Evolutionary conservation across 2,329 filamentous ascomycete genomes (phyloP).

Genomic region (Monosporascus ibericus): DNA sequence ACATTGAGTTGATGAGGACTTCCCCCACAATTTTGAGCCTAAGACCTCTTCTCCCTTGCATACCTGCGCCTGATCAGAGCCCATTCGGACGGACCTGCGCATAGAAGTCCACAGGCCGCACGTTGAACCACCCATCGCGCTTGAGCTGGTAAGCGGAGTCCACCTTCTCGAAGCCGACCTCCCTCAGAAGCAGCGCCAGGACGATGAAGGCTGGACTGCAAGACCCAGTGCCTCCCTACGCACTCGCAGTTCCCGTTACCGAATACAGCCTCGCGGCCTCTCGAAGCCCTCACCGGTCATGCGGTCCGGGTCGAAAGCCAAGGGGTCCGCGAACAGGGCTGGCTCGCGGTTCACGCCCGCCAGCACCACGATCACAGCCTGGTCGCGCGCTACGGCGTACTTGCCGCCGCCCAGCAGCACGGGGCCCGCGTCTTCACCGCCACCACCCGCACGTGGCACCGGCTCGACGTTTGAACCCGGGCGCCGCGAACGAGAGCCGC

Average conservation of each 20-base stretch:
- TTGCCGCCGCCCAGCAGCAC: too few species aligned
- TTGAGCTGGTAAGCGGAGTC: slow-evolving; percentile 34
- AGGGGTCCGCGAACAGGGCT: too few species aligned
- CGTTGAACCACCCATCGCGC: slow-evolving; percentile 48
- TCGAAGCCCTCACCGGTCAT: slow-evolving; percentile 42
- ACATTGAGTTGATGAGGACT: too few species aligned
- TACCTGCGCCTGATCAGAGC: neutral
- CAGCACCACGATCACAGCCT: too few species aligned
- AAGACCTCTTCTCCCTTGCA: too few species aligned
- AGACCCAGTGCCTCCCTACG: slow-evolving; percentile 45
- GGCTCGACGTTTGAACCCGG: too few species aligned
- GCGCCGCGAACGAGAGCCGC: too few species aligned
- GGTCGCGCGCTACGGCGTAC: too few species aligned
- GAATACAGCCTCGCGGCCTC: slow-evolving; percentile 41
- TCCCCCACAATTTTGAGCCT: too few species aligned
- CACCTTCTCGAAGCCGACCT: slow-evolving; percentile 39
- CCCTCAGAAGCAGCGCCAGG: slow-evolving; percentile 35
- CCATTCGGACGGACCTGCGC: slow-evolving; percentile 36
- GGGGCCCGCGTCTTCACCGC: too few species aligned
- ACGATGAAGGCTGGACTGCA: slow-evolving; percentile 39
- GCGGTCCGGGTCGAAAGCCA: slow-evolving; percentile 31
- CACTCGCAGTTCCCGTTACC: slow-evolving; percentile 47
- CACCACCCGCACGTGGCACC: too few species aligned
- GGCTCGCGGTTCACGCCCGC: too few species aligned
- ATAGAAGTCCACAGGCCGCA: slow-evolving; percentile 40